These are phyloP conservation scores for Aspergillus mulundensis DNA, from an alignment of 495 filamentous ascomycete species.

Conservation along the genomic window DNA sequence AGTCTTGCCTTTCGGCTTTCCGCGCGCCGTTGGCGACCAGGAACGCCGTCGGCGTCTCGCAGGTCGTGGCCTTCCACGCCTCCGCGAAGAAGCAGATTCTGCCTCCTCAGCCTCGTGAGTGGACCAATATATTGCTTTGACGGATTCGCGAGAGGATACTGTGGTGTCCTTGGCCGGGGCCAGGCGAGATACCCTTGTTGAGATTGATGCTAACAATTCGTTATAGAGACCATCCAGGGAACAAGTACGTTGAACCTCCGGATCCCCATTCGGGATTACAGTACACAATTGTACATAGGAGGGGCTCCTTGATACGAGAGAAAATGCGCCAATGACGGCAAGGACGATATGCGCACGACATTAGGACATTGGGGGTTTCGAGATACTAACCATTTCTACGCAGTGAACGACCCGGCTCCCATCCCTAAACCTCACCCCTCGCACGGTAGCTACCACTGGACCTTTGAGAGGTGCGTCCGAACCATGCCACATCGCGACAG, in stretches of 20 bases:
- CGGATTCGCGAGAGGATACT: background rate
- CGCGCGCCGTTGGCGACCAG: conserved; percentile 35
- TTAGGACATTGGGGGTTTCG: background rate
- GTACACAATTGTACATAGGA: too few relatives aligned
- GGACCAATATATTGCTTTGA: conserved; percentile 3
- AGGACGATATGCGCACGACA: background rate
- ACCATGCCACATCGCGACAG: background rate
- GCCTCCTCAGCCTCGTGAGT: conserved; percentile 65
- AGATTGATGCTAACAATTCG: conserved; percentile 25
- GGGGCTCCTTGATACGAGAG: background rate
- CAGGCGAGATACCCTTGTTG: background rate
- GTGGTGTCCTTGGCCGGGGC: background rate
- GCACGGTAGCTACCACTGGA: conserved; percentile 97
- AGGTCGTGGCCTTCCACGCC: conserved; percentile 68
- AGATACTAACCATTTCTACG: conserved; percentile 19
- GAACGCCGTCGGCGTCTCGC: conserved; percentile 38
- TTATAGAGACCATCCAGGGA: conserved; percentile 69
- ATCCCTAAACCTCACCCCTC: conserved; percentile 66
- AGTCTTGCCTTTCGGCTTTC: conserved; percentile 37
- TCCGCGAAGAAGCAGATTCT: conserved; percentile 64
- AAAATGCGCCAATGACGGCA: background rate
- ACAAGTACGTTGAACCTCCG: conserved; percentile 55
- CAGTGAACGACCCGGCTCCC: conserved; percentile 83
- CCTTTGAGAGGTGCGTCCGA: conserved; percentile 73
- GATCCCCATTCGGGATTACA: background rate